A percentile compares a stretch with the other conserved stretches of the same genome.
Conservation (phyloP, 2,329 filamentous ascomycete genomes). For the Aureobasidium sp. region DNA sequence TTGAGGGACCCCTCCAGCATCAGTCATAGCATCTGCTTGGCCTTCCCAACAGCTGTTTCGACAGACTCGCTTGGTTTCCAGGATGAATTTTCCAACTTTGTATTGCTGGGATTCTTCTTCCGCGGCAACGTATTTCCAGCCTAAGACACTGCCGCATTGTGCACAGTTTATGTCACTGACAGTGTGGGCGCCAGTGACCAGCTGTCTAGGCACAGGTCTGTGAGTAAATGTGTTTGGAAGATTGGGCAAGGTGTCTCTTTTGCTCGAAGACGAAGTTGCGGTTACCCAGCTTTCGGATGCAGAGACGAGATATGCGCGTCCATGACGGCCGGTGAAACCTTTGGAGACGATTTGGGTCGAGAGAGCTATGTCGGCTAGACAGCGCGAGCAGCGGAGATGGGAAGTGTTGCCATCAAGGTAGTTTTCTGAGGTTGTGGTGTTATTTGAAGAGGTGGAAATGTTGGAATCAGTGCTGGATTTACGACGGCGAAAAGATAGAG, state of each 20-base stretch:
- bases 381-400: conserved; percentile 53
- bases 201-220: conserved; percentile 49
- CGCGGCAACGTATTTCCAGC: conserved; percentile 60
- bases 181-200: conserved; percentile 57
- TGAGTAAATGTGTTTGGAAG: conserved; percentile 55
- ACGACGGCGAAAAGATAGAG: conserved; percentile 42
- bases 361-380: conserved; percentile 52
- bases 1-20: conserved; percentile 15
- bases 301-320: conserved; percentile 56
- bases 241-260: conserved; percentile 28
- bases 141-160: conserved; percentile 50
- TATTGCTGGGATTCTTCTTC: conserved; percentile 56
- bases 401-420: conserved; percentile 45
- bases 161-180: conserved; percentile 54
- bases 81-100: conserved; percentile 61
- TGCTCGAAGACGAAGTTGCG: conserved; percentile 16
- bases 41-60: conserved; percentile 48
- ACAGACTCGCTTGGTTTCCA: conserved; percentile 53
- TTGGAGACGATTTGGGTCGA: conserved; percentile 56
- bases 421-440: conserved; percentile 18
- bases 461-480: conserved; percentile 35
- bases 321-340: conserved; percentile 59
- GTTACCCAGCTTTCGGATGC: conserved; percentile 25
- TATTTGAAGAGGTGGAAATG: conserved; percentile 28
- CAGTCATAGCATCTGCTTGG: conserved; percentile 24